Conservation (phyloP, 768 basidiomycete genomes). For the Russula abietina region DNA sequence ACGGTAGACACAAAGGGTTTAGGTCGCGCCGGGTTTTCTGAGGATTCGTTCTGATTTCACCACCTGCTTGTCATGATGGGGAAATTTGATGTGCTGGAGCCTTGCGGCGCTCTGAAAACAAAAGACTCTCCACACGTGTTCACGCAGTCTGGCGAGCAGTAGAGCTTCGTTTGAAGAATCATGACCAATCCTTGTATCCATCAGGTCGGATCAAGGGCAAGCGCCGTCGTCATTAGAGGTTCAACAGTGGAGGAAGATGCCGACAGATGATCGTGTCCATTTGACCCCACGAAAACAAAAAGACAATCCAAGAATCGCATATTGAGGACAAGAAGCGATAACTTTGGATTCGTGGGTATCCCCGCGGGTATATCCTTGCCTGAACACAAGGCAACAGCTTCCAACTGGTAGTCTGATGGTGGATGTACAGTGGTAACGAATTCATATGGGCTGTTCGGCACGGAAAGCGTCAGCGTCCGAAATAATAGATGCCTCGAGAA, state of each 20-base stretch:
- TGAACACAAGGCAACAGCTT: slow-evolving; percentile 11
- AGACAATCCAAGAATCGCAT: slow-evolving; percentile 18
- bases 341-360: slow-evolving; percentile 14
- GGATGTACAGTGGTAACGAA: slow-evolving; percentile 4
- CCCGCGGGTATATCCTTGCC: slow-evolving; percentile 21
- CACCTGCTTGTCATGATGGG: slow-evolving; percentile 14
- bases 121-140: slow-evolving; percentile 17
- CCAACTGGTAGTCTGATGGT: slow-evolving; percentile 16
- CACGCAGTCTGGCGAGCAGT: slow-evolving; percentile 8
- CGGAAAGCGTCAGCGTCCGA: slow-evolving; percentile 14
- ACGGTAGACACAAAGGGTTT: slow-evolving; percentile 23
- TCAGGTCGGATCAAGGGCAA: slow-evolving; percentile 19
- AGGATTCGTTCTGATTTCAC: slow-evolving; percentile 18
- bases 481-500: slow-evolving; percentile 1
- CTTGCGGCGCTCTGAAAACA: slow-evolving; percentile 21
- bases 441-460: slow-evolving; percentile 11
- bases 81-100: slow-evolving; percentile 24
- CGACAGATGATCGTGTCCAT: slow-evolving; percentile 21
- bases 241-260: slow-evolving; percentile 16
- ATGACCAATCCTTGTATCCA: slow-evolving; percentile 18
- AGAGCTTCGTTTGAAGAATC: slow-evolving; percentile 14
- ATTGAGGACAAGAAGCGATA: slow-evolving; percentile 12
- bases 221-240: slow-evolving; percentile 15
- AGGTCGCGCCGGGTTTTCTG: slow-evolving; percentile 16
- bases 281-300: slow-evolving; percentile 23